Percentiles rank a stretch among this genome's conserved stretches.
Evolutionary conservation across 805 yeast species (phyloP).

Genomic region (Alloascoidea hylecoeti): DNA sequence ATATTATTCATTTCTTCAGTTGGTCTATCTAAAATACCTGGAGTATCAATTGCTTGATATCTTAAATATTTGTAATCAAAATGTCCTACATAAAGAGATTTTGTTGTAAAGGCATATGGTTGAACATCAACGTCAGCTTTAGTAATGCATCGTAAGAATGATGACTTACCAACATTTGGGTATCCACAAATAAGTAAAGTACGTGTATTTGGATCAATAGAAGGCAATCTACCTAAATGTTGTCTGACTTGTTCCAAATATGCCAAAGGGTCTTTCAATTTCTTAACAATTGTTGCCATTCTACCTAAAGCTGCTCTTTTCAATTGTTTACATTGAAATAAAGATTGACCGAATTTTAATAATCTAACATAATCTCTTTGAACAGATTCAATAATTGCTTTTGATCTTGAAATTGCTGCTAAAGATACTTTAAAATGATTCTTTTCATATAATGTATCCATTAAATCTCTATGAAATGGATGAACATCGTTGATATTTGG

Average conservation of each 20-base stretch:
- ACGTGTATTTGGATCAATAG: slow-evolving; percentile 97
- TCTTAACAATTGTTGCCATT: slow-evolving; percentile 96
- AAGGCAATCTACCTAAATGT: slow-evolving; percentile 95
- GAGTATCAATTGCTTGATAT: slow-evolving; percentile 98
- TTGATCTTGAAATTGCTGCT: slow-evolving; percentile 90
- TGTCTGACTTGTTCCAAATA: slow-evolving; percentile 98
- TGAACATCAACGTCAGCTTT: slow-evolving; percentile 98
- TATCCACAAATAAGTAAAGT: slow-evolving; percentile 95
- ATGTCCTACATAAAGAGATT: slow-evolving; percentile 94
- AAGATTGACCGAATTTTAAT: slow-evolving; percentile 92
- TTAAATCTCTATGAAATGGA: slow-evolving; percentile 95
- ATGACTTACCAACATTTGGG: slow-evolving; percentile 98
- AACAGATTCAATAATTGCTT: slow-evolving; percentile 88
- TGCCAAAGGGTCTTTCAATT: slow-evolving; percentile 83
- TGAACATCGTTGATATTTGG: slow-evolving; percentile 96
- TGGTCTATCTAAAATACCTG: slow-evolving; percentile 97
- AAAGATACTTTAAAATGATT: slow-evolving; percentile 95
- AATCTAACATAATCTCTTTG: slow-evolving; percentile 90
- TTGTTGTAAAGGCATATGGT: slow-evolving; percentile 98
- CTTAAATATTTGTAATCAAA: slow-evolving; percentile 95
- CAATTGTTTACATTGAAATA: slow-evolving; percentile 97
- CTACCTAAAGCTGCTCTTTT: slow-evolving; percentile 98
- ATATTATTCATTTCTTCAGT: slow-evolving; percentile 99
- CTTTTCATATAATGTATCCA: slow-evolving; percentile 96
- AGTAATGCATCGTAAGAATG: slow-evolving; percentile 84